phyloP scores from a whole-genome alignment of 192 early-diverging fungal genomes.

The Mortierella alpina region DNA sequence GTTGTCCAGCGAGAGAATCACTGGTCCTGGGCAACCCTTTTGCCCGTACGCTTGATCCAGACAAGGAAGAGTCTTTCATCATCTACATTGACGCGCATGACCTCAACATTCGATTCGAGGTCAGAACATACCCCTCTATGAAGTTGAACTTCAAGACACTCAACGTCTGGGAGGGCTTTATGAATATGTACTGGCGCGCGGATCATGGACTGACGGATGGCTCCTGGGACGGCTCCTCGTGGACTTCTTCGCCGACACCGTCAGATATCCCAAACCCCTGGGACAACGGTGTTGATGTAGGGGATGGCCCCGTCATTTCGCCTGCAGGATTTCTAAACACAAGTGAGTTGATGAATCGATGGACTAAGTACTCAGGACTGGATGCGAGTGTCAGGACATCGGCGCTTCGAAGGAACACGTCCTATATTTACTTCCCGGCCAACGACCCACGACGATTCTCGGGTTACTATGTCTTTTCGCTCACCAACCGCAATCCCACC shows the following conservation, averaged over 20 bases:
- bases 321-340: conserved; percentile 11
- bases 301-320: conserved; percentile 14
- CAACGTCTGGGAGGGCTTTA: conserved; percentile 52
- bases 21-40: no score
- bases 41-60: conserved; percentile 4
- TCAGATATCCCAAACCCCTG: not conserved
- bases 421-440: conserved; percentile 33
- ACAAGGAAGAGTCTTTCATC: conserved; percentile 37
- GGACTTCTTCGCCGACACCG: not conserved
- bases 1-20: not conserved
- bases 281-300: not conserved
- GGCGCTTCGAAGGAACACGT: not conserved
- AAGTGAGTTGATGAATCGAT: conserved; percentile 36
- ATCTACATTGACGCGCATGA: conserved; percentile 30
- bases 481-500: conserved; percentile 32
- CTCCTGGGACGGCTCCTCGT: not conserved
- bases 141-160: conserved; percentile 39
- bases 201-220: conserved; percentile 34
- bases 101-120: conserved; percentile 35
- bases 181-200: conserved; percentile 55
- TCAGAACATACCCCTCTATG: conserved; percentile 32
- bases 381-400: conserved; percentile 15
- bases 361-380: conserved; percentile 34
- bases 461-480: conserved; percentile 51
- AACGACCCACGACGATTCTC: conserved; percentile 45